Base-by-base conservation (phyloP, 1,139 yeast species). In the Zygotorulaspora mrakii region DNA sequence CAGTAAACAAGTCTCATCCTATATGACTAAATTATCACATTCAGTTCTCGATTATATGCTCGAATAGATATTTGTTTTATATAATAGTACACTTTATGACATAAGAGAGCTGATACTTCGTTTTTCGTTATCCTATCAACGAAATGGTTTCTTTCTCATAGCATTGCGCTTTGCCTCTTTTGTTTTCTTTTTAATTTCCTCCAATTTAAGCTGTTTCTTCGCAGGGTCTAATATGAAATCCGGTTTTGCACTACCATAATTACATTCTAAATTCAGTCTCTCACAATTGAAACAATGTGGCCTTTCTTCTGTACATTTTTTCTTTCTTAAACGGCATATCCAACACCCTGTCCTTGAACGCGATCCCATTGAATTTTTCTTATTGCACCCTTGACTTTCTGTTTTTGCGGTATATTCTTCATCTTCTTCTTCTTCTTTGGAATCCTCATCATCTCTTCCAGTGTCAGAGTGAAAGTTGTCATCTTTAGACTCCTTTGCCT, bases 291-390 rank as follows among this genome's bases (percentile, higher is more conserved):
- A 56, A 54, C 87, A 79, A 8, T 46, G 52, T 1, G 85, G 84
- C 47, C 65, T 70, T 47, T 77, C 78, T 53, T 78, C 84, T 0
- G 81, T 70, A 50, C 87, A 79, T 44, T 79, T 72, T 54, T 79
- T 79, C 53, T 79, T 78, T 34, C 87, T 70, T 17, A 79, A 62
- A 44, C 86, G 58, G 54, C 86, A 79, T 4, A 82, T 79, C 85
- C 85, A 79, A 52, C 86, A 79, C 0, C 86, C 86, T 26, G 65
- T 68, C 47, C 73, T 73, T 1, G 82, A 77, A 42, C 82, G 64
- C 9, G 71, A 66, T 4, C 55, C 62, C 20, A 55, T 42, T 2
- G 49, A 36, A 27, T 46, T 47, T 33, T 52, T 53, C 30, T 50
- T 53, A 17, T 39, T 31, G 17, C 32, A 37, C 6, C 39, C 37